Evolutionary conservation across 1,284 basidiomycete genomes (phyloP).

Genomic region (Heterobasidion annosum): DNA sequence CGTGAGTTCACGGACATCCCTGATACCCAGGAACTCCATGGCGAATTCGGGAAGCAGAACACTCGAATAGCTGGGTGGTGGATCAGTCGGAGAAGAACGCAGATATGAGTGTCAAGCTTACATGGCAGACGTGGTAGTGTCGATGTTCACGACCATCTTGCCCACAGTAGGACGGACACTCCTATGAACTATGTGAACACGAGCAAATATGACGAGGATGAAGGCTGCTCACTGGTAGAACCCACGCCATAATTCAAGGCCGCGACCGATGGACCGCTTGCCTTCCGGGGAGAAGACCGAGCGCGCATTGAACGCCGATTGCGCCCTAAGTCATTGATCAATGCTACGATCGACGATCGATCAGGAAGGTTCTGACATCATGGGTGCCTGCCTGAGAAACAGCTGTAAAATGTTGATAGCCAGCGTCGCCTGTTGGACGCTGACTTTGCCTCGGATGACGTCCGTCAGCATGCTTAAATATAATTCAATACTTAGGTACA

Average conservation of each 20-base stretch:
- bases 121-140: neutral
- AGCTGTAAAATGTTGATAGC: neutral
- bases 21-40: neutral
- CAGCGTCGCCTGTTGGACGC: neutral
- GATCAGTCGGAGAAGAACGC: neutral
- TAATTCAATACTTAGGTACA: too few species aligned
- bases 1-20: neutral
- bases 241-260: neutral
- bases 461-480: neutral
- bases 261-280: neutral
- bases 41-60: neutral
- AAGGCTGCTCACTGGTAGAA: neutral
- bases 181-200: neutral
- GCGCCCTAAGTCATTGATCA: neutral
- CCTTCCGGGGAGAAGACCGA: neutral
- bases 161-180: neutral
- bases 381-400: neutral
- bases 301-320: neutral
- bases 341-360: neutral
- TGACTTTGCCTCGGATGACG: neutral
- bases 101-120: neutral
- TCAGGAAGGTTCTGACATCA: neutral
- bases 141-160: neutral
- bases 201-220: neutral
- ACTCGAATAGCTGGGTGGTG: neutral